A percentile compares a stretch with the other conserved stretches of the same genome.
phyloP scores from a whole-genome alignment of 371 early-diverging fungal genomes.

The Lichtheimia corymbifera region DNA sequence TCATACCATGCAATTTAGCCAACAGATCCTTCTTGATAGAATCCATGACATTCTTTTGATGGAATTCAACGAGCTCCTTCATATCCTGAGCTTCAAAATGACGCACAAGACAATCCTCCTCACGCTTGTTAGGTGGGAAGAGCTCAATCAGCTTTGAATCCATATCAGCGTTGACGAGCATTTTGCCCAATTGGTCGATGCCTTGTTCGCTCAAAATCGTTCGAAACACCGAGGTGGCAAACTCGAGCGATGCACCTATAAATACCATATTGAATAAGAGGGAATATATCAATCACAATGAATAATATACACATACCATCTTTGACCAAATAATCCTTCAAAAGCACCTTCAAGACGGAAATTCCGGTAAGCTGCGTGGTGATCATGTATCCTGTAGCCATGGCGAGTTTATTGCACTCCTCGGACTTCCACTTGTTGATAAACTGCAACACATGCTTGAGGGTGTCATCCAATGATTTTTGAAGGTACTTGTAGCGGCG shows the following conservation, averaged over 20 bases:
- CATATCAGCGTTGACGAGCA: conserved; percentile 70
- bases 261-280: background rate
- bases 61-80: conserved; percentile 81
- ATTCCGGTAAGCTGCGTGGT: conserved; percentile 67
- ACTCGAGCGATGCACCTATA: conserved; percentile 69
- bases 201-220: conserved; percentile 76
- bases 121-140: conserved; percentile 91
- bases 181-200: conserved; percentile 74
- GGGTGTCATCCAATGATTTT: conserved; percentile 82
- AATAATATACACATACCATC: conserved; percentile 58
- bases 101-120: conserved; percentile 83
- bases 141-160: conserved; percentile 80
- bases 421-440: conserved; percentile 83
- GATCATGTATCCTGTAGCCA: conserved; percentile 76
- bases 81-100: conserved; percentile 93
- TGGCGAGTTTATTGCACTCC: conserved; percentile 79
- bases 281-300: background rate
- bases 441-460: conserved; percentile 82
- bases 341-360: conserved; percentile 70
- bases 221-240: conserved; percentile 82
- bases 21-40: conserved; percentile 69
- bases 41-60: conserved; percentile 70
- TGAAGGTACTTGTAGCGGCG: conserved; percentile 93
- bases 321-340: conserved; percentile 92
- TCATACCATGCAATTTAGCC: conserved; percentile 57